Base-by-base conservation (phyloP, 768 basidiomycete species). In the Pleurotus pulmonarius region DNA sequence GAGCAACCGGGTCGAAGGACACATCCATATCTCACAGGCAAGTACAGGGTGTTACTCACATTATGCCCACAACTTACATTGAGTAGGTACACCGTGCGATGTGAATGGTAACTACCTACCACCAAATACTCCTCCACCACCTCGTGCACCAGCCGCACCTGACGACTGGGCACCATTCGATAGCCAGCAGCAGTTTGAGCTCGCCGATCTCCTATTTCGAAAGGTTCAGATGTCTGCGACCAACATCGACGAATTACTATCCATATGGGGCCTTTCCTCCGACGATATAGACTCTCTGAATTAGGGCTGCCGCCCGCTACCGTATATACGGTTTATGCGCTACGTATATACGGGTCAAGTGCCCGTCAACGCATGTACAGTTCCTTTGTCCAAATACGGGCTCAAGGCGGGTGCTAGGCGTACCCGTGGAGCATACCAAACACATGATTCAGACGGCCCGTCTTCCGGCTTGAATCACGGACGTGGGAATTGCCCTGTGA, bases 201-300 rank as follows among this genome's bases (percentile, higher is more conserved):
- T 29, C 0, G 56, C 56, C 34, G 59, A 65, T 37, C 60, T 68
- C 7, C 51, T 68, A 8, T 68, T 61, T 46, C 22, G 12, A 9
- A 16, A 22, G 3, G 56, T 46, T 13, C 58, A 70, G 48, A 64
- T 68, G 61, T 61, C 64, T 22, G 61, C 52, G 3, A 46, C 38
- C 13, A 49, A 63, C 8, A 65, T 67, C 11, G 57, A 68, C 8
- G 26, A 60, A 0, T 57, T 68, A 6, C 56, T 65, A 18, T 47
- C 63, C 20, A 56, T 67, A 5, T 66, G 65, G 62, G 15, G 24
- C 16, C 15, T 20, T 8, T 29, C 26, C 26, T 29, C 26, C 6
- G 5, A 8, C 7, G 6, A 29, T 29, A 6, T 29, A 1, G 26
- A 15, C 41, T 43, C 4, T 2, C 41, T n/a, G n/a, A n/a, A n/a